A percentile compares a stretch with the other conserved stretches of the same genome.
These are phyloP conservation scores for Claviceps citrina DNA, from an alignment of 2,329 filamentous ascomycete species.

Conservation along the genomic window DNA sequence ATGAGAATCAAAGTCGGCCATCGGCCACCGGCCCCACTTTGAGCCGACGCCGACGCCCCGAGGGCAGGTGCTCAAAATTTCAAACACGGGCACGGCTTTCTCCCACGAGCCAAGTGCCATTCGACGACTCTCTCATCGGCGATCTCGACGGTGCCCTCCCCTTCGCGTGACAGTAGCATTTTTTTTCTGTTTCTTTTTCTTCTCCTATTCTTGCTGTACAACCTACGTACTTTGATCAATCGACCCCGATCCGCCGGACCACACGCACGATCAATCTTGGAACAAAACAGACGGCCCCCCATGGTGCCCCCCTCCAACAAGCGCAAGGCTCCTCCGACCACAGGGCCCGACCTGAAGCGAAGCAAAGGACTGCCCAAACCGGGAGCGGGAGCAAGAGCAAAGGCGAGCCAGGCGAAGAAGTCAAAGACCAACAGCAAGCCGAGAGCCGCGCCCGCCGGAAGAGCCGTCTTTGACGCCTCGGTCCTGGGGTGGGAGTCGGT, in stretches of 20 bases:
- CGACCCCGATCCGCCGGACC: no score
- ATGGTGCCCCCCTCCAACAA: slow-evolving; percentile 22
- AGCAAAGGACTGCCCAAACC: slow-evolving; percentile 14
- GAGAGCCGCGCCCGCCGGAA: slow-evolving; percentile 9
- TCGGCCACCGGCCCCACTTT: slow-evolving; percentile 1
- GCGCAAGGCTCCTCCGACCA: slow-evolving; percentile 22
- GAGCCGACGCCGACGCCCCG: not conserved
- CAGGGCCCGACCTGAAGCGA: slow-evolving; percentile 22
- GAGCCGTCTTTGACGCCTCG: slow-evolving; percentile 26
- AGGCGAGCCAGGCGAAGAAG: slow-evolving; percentile 1
- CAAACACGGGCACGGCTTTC: no score
- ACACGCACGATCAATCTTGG: not conserved
- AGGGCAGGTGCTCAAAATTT: not conserved
- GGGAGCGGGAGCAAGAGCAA: not conserved
- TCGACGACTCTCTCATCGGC: no score
- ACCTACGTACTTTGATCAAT: no score
- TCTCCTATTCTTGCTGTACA: no score
- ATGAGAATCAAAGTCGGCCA: no score
- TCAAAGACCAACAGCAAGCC: slow-evolving; percentile 4
- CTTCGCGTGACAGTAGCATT: no score
- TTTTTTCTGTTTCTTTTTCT: no score
- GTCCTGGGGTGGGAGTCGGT: slow-evolving; percentile 53
- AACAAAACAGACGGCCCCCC: slow-evolving; percentile 2
- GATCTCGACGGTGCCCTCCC: no score
- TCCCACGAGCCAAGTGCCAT: no score